phyloP scores from a whole-genome alignment of 148 eudicot genomes.

The Persicaria tinctoria region DNA sequence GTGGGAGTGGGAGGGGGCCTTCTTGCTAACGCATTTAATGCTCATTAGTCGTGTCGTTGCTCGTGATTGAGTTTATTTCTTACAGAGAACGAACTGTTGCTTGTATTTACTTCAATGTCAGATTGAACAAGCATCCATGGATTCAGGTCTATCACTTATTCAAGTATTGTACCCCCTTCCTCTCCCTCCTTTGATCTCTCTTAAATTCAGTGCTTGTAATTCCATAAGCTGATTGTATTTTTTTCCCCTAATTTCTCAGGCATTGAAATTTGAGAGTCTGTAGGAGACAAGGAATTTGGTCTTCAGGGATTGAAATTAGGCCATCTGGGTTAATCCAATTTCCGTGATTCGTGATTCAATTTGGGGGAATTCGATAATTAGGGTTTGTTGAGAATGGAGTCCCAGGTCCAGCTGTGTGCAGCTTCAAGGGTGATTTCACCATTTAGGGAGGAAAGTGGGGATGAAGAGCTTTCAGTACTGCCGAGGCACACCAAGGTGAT shows the following conservation, averaged over 20 bases:
- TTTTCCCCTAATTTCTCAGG: background rate
- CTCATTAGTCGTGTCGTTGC: background rate
- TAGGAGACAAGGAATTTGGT: background rate
- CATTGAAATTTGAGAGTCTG: background rate
- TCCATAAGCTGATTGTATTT: background rate
- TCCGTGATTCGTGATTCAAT: background rate
- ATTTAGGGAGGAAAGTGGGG: constrained; percentile 84
- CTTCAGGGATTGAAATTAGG: background rate
- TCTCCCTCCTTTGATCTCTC: background rate
- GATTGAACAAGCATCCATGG: background rate
- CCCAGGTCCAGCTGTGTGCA: constrained; percentile 38
- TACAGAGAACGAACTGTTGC: constrained; percentile 6
- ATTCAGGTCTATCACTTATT: background rate
- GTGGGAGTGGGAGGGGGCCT: background rate
- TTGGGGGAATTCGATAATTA: background rate
- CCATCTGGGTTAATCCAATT: background rate
- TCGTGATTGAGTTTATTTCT: constrained; percentile 1
- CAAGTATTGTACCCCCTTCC: background rate
- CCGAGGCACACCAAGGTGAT: constrained; percentile 95
- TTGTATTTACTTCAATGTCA: constrained; percentile 8
- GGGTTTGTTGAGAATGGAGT: constrained; percentile 29
- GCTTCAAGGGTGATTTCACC: constrained; percentile 51
- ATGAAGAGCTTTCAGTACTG: constrained; percentile 81
- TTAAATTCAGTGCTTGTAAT: background rate
- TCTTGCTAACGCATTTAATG: constrained; percentile 3